Base-by-base conservation (phyloP, 768 basidiomycete species). In the Russula vinacea region DNA sequence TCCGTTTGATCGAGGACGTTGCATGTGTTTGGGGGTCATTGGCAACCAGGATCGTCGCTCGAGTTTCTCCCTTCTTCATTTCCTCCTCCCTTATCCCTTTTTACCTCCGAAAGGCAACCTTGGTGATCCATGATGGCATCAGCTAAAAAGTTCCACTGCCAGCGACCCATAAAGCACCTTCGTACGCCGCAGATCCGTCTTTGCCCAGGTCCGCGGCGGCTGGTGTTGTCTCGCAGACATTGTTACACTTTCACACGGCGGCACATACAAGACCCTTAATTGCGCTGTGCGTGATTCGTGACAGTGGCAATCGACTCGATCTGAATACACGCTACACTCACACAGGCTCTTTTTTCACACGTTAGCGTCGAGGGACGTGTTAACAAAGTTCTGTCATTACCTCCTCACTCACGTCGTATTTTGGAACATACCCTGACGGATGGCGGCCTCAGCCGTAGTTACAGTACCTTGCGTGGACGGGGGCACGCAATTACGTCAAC, bases 41-140 rank as follows among this genome's bases (percentile, higher is more conserved):
- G 63, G 47, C 53, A 56, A 60, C 58, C 45, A 56, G 58, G 63
- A 64, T 64, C 63, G 58, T 64, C 63, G 44, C 45, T 58, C 52
- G 40, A 49, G 17, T 40, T 50, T 10, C 33, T 37, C 51, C 39
- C 52, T 35, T 37, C 19, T 11, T 29, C 26, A n/a, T 26, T 5
- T 37, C 37, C 8, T 10, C 53, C 37, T 14, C 44, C 32, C 5
- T 19, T 35, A 29, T 19, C 57, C 63, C 24, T 26, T 49, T 29
- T 49, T 64, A 60, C 22, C 63, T 29, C 63, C 63, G 24, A 60
- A 55, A 40, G 58, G 63, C 44, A 58, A 29, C 14, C 6, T 39
- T 37, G 55, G 44, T 58, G 42, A 45, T 64, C 26, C 42, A 32
- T 29, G 35, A 32, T 29, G 35, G 37, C 45, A 52, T 35, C 40